A percentile compares a stretch with the other conserved stretches of the same genome.
phyloP scores from a whole-genome alignment of 768 basidiomycete genomes.

The Mycena belliarum region DNA sequence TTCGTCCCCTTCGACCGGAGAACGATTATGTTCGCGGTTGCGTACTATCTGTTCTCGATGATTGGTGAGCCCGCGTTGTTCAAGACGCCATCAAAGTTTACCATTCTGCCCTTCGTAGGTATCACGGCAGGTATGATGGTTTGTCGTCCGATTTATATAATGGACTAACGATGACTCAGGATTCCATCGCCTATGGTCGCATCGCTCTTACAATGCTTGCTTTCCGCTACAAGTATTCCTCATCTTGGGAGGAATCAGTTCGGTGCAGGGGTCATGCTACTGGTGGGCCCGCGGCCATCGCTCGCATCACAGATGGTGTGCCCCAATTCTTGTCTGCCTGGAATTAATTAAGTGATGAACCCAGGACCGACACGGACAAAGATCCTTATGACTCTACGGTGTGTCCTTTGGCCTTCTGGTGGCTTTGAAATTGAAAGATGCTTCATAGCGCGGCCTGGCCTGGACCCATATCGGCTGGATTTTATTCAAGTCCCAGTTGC shows the following conservation, averaged over 20 bases:
- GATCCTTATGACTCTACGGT: slow-evolving; percentile 77
- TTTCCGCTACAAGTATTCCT: slow-evolving; percentile 70
- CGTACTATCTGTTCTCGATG: slow-evolving; percentile 89
- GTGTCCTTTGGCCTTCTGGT: background rate
- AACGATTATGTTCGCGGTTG: slow-evolving; percentile 61
- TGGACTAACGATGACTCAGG: slow-evolving; percentile 37
- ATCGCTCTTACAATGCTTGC: slow-evolving; percentile 79
- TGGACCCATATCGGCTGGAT: slow-evolving; percentile 89
- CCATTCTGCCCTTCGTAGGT: slow-evolving; percentile 29
- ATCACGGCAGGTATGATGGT: slow-evolving; percentile 48
- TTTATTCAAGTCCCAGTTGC: slow-evolving; percentile 71
- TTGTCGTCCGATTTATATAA: background rate
- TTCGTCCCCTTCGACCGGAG: slow-evolving; percentile 42
- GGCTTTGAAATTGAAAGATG: background rate
- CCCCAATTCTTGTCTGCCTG: slow-evolving; percentile 10
- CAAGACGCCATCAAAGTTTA: slow-evolving; percentile 17
- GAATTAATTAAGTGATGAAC: slow-evolving; percentile 6
- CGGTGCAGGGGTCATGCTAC: slow-evolving; percentile 83
- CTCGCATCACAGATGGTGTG: slow-evolving; percentile 70
- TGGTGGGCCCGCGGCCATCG: slow-evolving; percentile 89
- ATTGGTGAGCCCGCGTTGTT: slow-evolving; percentile 51
- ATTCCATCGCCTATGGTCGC: slow-evolving; percentile 87
- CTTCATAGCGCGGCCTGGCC: slow-evolving; percentile 58
- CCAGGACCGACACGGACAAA: slow-evolving; percentile 73
- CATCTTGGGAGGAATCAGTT: slow-evolving; percentile 74